A percentile compares a stretch with the other conserved stretches of the same genome.
Evolutionary conservation across 2,329 filamentous ascomycete genomes (phyloP).

Genomic region (Ophiostoma populinum): DNA sequence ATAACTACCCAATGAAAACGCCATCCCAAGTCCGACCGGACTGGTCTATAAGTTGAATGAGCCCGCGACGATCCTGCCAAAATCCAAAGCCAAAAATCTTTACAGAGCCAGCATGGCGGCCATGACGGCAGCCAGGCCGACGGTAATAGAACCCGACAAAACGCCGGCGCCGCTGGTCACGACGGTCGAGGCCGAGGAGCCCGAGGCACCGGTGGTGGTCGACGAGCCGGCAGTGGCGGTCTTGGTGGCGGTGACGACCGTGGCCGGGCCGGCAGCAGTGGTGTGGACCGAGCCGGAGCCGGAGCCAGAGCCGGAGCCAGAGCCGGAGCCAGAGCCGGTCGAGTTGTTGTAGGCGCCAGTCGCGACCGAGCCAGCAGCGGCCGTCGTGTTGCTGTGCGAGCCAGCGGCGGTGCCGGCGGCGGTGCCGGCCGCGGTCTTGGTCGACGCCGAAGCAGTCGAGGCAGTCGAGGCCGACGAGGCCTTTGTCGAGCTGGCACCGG

Average conservation of each 20-base stretch:
- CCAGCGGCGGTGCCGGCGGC: neutral
- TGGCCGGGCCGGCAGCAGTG: constrained; percentile 10
- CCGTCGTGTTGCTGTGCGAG: neutral
- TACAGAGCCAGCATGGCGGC: constrained; percentile 18
- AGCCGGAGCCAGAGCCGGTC: constrained; percentile 1
- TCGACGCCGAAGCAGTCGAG: constrained; percentile 10
- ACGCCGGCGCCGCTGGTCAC: constrained; percentile 12
- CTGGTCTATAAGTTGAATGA: no score
- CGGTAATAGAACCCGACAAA: constrained; percentile 15
- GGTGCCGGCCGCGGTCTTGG: neutral
- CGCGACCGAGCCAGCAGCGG: neutral
- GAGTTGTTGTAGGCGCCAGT: constrained; percentile 1
- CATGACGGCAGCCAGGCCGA: constrained; percentile 16
- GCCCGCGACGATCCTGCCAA: no score
- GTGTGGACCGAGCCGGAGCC: constrained; percentile 14
- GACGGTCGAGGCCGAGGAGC: constrained; percentile 8
- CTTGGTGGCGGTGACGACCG: constrained; percentile 14
- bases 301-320: constrained; percentile 11
- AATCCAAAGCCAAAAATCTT: constrained; percentile 7
- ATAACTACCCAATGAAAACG: no score
- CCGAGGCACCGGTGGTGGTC: constrained; percentile 14
- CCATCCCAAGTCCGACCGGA: no score
- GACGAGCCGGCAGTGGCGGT: neutral
- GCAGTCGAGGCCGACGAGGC: constrained; percentile 10
- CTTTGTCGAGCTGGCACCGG: constrained; percentile 1